Base-by-base conservation (phyloP, 257 asterid genomes). In the Rauvolfia tetraphylla region DNA sequence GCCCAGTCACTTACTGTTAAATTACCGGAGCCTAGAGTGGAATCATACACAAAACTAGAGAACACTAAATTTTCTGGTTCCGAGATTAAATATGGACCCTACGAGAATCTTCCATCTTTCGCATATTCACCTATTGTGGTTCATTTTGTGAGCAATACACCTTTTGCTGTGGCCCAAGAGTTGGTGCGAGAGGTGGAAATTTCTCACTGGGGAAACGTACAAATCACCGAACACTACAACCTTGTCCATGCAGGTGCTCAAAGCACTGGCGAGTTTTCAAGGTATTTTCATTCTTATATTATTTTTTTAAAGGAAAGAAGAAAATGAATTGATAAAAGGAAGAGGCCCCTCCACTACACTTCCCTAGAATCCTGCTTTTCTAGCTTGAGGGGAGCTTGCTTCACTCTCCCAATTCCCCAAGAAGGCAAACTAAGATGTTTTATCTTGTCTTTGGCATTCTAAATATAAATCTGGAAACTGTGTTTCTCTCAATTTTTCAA, bases 191-290 rank as follows among this genome's bases (percentile, higher is more conserved):
- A 95, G 86, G 89, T 95, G 80, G 99, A 93, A 88, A 78, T 95
- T 76, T 95, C 99, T 61, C 99, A 93, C 56, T 95, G 99, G 99
- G 99, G 99, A 81, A 95, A 90, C 84, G 96, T 95, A 80, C 98
- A 91, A 83, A 78, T 95, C 70, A 95, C 98, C 3, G 99, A 95
- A 82, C 89, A 88, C 75, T 95, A 91, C 83, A 80, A 87, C 81
- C 90, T 95, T 71, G 77, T 89, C 76, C 97, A 93, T 87, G 96
- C 90, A 58, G 98, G 99, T 81, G 98, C 99, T 42, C 86, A 74
- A 80, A 56, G 89, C 76, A 85, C 82, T 0, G 99, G 99, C 74
- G 99, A 95, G 83, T 95, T 93, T 82, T 95, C 99, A 34, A 95
- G 99, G 99, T 95, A 83, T 75, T 66, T 23, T 68, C 74, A 41